Conservation (phyloP, 495 filamentous ascomycete species). For the Talaromyces liani region DNA sequence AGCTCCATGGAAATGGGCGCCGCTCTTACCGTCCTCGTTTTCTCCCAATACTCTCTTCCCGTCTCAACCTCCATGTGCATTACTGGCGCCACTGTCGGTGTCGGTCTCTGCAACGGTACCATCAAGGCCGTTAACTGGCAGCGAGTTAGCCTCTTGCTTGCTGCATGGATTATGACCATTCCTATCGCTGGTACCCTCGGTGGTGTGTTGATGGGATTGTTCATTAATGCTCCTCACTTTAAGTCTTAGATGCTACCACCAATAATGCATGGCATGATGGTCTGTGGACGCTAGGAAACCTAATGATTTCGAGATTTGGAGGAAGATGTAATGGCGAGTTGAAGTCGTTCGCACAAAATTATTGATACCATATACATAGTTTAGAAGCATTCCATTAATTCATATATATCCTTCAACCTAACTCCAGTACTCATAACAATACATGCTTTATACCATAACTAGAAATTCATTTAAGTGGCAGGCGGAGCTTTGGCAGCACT, state of each 20-base stretch:
- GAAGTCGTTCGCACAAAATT: not conserved
- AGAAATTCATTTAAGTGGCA: not conserved
- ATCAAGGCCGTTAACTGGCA: slow-evolving; percentile 58
- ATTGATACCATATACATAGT: not conserved
- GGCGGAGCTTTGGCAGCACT: not conserved
- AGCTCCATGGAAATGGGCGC: slow-evolving; percentile 62
- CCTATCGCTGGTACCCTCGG: slow-evolving; percentile 54
- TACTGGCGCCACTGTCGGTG: slow-evolving; percentile 50
- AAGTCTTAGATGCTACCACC: not conserved
- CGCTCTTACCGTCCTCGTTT: slow-evolving; percentile 57
- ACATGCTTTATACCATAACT: not conserved
- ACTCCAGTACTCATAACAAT: not conserved
- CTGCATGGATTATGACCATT: slow-evolving; percentile 57
- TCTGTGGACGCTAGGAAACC: not conserved
- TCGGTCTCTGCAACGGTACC: slow-evolving; percentile 49
- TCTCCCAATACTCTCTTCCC: slow-evolving; percentile 53
- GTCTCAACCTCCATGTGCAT: slow-evolving; percentile 55
- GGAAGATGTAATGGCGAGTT: slow-evolving; percentile 1
- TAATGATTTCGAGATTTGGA: not conserved
- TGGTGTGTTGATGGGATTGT: slow-evolving; percentile 54
- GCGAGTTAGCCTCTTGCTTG: slow-evolving; percentile 44
- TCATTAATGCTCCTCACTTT: slow-evolving; percentile 54
- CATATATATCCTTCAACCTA: not conserved
- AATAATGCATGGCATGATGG: not conserved
- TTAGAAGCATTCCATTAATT: not conserved